Evolutionary conservation across 805 yeast species (phyloP), one percentile per base, ranked within the genome.

Genomic region (Schwanniomyces pseudopolymorphus): DNA sequence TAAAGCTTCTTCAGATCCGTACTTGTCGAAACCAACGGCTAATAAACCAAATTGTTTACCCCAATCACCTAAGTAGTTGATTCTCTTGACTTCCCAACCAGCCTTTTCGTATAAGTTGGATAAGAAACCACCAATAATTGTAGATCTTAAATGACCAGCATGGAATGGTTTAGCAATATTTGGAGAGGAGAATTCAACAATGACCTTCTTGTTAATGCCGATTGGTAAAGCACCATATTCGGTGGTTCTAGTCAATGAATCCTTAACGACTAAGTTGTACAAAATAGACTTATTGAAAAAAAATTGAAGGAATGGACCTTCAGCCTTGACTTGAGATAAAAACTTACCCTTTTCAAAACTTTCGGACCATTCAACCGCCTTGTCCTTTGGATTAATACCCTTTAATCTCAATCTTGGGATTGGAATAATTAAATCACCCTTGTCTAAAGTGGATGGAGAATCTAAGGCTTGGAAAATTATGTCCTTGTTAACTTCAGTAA

Each of bases 81-180:
- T 78, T 72, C 97, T 82, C 55, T 79, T 71, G 39, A 94, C 99
- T n/a, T 89, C 80, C 88, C 92, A 94, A 40, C 98, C 99, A 47
- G 85, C 75, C 56, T 81, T 84, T 70, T 90, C 97, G 64, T 94
- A 88, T 65, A 94, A 76, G 69, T 91, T 92, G 35, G 96, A 72
- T 41, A 94, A 67, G 74, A 90, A 94, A 13, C 98, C 98, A 58
- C 99, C 99, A 64, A 94, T 94, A 62, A 94, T 94, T 39, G 99
- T 94, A 26, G 96, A 87, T 71, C 99, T 85, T 69, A 94, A 81
- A 69, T 94, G 99, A 49, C 99, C 99, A 45, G 99, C 99, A 65
- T 94, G 99, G 86, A 94, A 94, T 10, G 99, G 99, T 72, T 94
- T 94, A 54, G 99, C 99, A 61, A 94, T 92, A 70, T 94, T 94